phyloP scores from a whole-genome alignment of 306 rosid species.

The Fragaria vesca region DNA sequence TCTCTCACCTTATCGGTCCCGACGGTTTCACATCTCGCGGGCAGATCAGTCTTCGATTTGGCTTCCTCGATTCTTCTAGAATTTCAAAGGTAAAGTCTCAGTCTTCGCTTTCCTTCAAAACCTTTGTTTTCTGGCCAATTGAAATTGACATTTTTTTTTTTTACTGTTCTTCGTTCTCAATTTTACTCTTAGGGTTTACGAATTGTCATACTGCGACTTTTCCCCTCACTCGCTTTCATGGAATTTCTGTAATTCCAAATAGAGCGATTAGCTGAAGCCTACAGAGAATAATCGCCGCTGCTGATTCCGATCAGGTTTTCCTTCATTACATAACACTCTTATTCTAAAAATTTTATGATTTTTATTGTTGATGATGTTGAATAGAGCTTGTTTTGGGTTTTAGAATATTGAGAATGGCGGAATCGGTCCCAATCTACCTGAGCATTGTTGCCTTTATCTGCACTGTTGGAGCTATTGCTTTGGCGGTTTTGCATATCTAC shows the following conservation, averaged over 20 bases:
- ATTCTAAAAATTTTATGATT: too few species aligned
- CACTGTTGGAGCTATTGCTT: slow-evolving; percentile 77
- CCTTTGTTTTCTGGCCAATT: background rate
- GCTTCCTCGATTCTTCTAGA: background rate
- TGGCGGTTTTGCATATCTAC: slow-evolving; percentile 75
- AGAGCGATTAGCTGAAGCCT: background rate
- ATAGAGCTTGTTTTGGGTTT: slow-evolving; percentile 1
- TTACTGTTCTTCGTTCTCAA: background rate
- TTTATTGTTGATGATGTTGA: background rate
- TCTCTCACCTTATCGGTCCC: background rate
- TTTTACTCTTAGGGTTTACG: background rate
- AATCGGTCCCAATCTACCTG: slow-evolving; percentile 55
- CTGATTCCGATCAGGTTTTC: slow-evolving; percentile 23
- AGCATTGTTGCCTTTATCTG: slow-evolving; percentile 71
- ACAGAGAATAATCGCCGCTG: background rate
- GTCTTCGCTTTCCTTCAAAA: background rate
- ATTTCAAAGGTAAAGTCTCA: slow-evolving; percentile 15
- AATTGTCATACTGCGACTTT: background rate
- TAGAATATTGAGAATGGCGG: slow-evolving; percentile 46
- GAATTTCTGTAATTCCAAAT: background rate
- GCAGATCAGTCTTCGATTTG: slow-evolving; percentile 15
- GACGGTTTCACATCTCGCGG: slow-evolving; percentile 13
- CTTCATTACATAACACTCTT: too few species aligned
- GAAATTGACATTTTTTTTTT: background rate
- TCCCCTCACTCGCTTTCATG: background rate